Conservation (phyloP, 768 basidiomycete genomes). For the Serendipita sp. region DNA sequence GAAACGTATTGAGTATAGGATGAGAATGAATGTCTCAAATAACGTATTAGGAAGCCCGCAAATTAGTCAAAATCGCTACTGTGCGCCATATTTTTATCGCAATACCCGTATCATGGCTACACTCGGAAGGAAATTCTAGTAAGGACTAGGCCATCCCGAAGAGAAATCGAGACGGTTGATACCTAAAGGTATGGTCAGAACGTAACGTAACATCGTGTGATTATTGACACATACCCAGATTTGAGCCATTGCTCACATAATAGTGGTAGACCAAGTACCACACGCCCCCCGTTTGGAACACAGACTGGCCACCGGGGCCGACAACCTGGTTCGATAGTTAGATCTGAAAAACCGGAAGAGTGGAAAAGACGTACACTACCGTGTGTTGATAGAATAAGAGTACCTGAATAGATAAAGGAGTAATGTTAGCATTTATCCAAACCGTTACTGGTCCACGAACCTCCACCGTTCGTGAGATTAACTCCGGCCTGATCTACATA, state of each 20-base stretch:
- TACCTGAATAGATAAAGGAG: background rate
- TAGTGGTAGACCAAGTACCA: conserved; percentile 37
- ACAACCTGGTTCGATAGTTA: conserved; percentile 23
- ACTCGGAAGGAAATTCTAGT: too few relatives aligned
- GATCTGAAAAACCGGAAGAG: background rate
- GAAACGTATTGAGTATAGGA: too few relatives aligned
- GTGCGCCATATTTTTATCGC: too few relatives aligned
- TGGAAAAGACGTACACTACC: background rate
- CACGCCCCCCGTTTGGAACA: conserved; percentile 26
- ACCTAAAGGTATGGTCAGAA: conserved; percentile 18
- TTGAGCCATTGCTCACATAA: conserved; percentile 29
- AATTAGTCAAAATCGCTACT: too few relatives aligned
- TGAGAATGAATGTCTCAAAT: too few relatives aligned
- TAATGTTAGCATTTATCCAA: conserved; percentile 27
- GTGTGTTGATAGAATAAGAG: conserved; percentile 1
- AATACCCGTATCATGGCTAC: too few relatives aligned
- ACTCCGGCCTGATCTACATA: conserved; percentile 35
- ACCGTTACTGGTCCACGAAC: conserved; percentile 33
- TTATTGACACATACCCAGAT: background rate
- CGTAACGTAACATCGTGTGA: background rate
- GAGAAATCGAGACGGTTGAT: conserved; percentile 36
- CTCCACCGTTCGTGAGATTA: conserved; percentile 32
- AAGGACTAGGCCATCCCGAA: conserved; percentile 30
- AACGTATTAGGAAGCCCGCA: too few relatives aligned
- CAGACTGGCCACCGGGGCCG: conserved; percentile 42